Evolutionary conservation across 345 rosid species (phyloP), one percentile per base, ranked within the genome.

Genomic region (Gynandropsis gynandra): DNA sequence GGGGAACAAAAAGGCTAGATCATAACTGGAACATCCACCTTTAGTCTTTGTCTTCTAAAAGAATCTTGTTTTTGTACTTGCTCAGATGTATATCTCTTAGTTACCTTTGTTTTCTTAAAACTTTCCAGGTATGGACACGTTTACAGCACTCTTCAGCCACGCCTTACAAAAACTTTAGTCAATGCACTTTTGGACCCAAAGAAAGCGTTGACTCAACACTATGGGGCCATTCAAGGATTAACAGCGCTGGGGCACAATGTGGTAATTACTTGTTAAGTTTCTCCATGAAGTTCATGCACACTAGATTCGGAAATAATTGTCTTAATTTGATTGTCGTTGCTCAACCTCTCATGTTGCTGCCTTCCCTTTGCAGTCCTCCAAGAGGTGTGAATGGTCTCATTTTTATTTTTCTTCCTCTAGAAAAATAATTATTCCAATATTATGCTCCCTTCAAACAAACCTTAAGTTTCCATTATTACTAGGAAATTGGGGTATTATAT

Each of bases 171-270:
- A 77, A 89, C 95, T 60, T 75, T 92, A 72, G 58, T 92, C 64
- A 92, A 76, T 67, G 83, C 97, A 32, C 74, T 88, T 63, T 70
- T 85, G 78, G 95, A 88, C 70, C 89, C 97, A 51, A 85, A 79
- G 68, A 81, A 77, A 54, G 73, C 95, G 20, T 61, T 92, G 72
- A 82, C 94, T 35, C 96, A 89, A 65, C 98, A 92, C 61, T 92
- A 87, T 67, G 98, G 97, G 37, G 97, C 97, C 50, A 72, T 87
- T 68, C 93, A 87, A 80, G 98, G 98, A 64, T 70, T 87, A 73
- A 84, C 90, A 57, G 84, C 94, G 37, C 61, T 92, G 54, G 97
- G 97, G 48, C 81, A 93, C 60, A 82, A 81, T 69, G 86, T 85
- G 76, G 98, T 92, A 87, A 92, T 59, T 34, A 55, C 34, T 18